Evolutionary conservation across 169 alveolate genomes (phyloP).

Genomic region (Cardiosporidium cionae): DNA sequence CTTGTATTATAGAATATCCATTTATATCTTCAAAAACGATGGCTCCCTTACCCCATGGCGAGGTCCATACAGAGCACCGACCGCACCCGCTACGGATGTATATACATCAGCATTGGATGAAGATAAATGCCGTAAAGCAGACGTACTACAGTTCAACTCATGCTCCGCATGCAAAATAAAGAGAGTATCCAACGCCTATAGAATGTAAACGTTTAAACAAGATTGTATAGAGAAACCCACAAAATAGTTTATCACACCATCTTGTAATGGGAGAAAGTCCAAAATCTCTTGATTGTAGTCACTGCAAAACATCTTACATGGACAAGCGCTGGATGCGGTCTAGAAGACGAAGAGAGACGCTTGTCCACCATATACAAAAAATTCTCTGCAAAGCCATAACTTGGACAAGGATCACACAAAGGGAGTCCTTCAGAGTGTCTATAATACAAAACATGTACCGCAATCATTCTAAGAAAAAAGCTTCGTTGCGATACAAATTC

Average conservation of each 20-base stretch:
- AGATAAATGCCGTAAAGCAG: slow-evolving; percentile 70
- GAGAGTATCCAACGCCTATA: slow-evolving; percentile 60
- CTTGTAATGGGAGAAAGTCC: background rate
- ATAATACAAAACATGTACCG: slow-evolving; percentile 3
- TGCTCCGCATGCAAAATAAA: slow-evolving; percentile 75
- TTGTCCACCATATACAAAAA: slow-evolving; percentile 73
- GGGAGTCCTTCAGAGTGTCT: slow-evolving; percentile 70
- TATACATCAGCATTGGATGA: slow-evolving; percentile 63
- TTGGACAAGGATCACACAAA: slow-evolving; percentile 54
- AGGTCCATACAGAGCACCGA: slow-evolving; percentile 50
- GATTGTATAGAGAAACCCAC: background rate
- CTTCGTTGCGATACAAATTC: background rate
- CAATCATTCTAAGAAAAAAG: background rate
- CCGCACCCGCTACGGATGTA: slow-evolving; percentile 70
- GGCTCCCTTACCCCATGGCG: slow-evolving; percentile 25
- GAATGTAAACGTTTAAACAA: slow-evolving; percentile 7
- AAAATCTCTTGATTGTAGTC: background rate
- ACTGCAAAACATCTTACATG: background rate
- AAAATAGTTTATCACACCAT: background rate
- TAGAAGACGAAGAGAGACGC: slow-evolving; percentile 52
- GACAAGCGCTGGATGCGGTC: slow-evolving; percentile 41
- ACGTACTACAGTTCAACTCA: slow-evolving; percentile 73
- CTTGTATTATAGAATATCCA: slow-evolving; percentile 71
- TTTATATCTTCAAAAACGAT: slow-evolving; percentile 43
- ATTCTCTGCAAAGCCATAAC: slow-evolving; percentile 43